Evolutionary conservation across 306 rosid species (phyloP), one percentile per base, ranked within the genome.

Genomic region (Biancaea sappan): DNA sequence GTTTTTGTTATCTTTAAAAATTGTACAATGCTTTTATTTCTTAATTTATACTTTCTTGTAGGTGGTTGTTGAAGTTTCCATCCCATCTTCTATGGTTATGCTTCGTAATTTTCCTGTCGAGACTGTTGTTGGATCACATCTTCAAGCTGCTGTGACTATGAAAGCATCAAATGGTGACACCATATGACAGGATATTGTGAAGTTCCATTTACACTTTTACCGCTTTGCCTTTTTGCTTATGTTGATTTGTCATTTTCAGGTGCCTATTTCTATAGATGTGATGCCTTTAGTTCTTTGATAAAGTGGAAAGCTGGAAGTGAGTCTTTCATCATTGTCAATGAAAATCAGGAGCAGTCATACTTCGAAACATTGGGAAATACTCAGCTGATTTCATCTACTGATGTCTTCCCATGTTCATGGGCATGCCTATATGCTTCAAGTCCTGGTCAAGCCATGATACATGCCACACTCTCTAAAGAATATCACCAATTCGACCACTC

Each of bases 141-240:
- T 94, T 74, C 87, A 81, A 80, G 96, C 96, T 79, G 94, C 96
- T 21, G 94, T 91, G 72, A 89, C 96, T 77, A 85, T 94, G 98
- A 87, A 90, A 83, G 79, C 96, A 76, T 82, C 88, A 35, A 91
- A 88, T 78, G 97, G 98, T 93, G 76, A 78, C 64, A 58, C 61
- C 71, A 54, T 75, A 22, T 66, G 15, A 8, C 38, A 24, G 41
- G 80, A 76, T 77, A 59, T 60, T 78, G 8, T 12, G 26, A 65
- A 28, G 34, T 71, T 66, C 29, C 37, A 18, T 59, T 77, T 73
- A 56, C 59, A 59, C 53, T 54, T 43, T 59, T 78, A 76, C 26
- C 53, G 46, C 72, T 51, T 73, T 67, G 38, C 43, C 22, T 71
- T 83, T 82, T 71, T 78, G 37, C 69, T 74, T 61, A 80, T 59